phyloP scores from a whole-genome alignment of 176 grass and related monocot species.

The Oryza australiensis region DNA sequence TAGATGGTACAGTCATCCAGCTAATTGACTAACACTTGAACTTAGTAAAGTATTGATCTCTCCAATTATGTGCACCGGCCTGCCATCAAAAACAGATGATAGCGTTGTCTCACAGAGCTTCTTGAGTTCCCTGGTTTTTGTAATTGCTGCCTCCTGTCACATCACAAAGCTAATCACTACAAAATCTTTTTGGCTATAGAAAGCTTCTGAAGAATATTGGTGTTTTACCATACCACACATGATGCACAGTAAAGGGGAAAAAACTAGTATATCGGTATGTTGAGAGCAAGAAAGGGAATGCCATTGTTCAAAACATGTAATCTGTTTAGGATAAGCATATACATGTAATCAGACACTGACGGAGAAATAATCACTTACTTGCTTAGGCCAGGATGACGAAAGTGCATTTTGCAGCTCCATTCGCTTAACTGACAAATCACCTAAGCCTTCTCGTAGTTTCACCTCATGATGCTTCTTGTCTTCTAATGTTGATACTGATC shows the following conservation, averaged over 20 bases:
- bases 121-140: slow-evolving; percentile 84
- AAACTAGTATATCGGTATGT: neutral
- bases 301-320: slow-evolving; percentile 2
- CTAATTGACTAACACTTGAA: slow-evolving; percentile 58
- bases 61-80: slow-evolving; percentile 89
- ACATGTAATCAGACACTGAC: neutral
- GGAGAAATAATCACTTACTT: slow-evolving; percentile 49
- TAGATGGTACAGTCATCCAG: slow-evolving; percentile 33
- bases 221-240: neutral
- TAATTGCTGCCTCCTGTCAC: slow-evolving; percentile 73
- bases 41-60: slow-evolving; percentile 81
- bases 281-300: neutral
- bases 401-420: slow-evolving; percentile 92
- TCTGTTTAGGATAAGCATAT: slow-evolving; percentile 25
- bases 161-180: slow-evolving; percentile 28
- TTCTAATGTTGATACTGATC: slow-evolving; percentile 76
- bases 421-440: slow-evolving; percentile 75
- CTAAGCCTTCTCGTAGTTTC: slow-evolving; percentile 74
- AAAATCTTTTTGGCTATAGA: slow-evolving; percentile 16
- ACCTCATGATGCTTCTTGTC: slow-evolving; percentile 95
- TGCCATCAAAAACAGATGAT: slow-evolving; percentile 87
- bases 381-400: slow-evolving; percentile 93
- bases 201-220: slow-evolving; percentile 5
- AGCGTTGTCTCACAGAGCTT: slow-evolving; percentile 74
- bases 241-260: neutral